phyloP scores from a whole-genome alignment of 2,329 filamentous ascomycete species.

The Colletotrichum viniferum region DNA sequence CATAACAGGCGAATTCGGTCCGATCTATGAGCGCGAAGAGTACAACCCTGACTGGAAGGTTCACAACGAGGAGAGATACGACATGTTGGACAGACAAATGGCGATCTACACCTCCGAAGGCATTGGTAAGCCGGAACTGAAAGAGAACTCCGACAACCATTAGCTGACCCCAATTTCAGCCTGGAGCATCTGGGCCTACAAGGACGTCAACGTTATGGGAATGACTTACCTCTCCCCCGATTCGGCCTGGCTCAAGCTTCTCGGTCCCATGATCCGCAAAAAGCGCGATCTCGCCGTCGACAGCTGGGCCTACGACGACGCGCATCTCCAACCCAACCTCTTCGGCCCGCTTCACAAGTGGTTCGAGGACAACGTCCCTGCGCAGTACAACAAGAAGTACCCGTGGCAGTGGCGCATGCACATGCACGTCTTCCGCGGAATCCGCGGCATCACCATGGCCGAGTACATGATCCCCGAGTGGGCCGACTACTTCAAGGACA shows the following conservation, averaged over 20 bases:
- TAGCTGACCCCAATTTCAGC: conserved; percentile 11
- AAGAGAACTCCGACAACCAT: neutral
- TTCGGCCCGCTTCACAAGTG: conserved; percentile 25
- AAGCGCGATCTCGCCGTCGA: conserved; percentile 56
- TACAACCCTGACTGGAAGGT: conserved; percentile 35
- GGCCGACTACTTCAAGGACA: conserved; percentile 47
- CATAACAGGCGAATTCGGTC: conserved; percentile 37
- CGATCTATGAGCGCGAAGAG: conserved; percentile 38
- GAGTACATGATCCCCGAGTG: conserved; percentile 50
- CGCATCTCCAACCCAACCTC: conserved; percentile 33
- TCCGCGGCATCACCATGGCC: conserved; percentile 35
- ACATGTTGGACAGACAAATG: conserved; percentile 51
- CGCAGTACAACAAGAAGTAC: conserved; percentile 26
- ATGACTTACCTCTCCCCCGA: conserved; percentile 51
- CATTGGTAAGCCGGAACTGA: neutral
- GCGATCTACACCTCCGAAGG: conserved; percentile 44
- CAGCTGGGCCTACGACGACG: conserved; percentile 50
- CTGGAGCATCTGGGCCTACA: conserved; percentile 55
- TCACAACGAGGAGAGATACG: conserved; percentile 48
- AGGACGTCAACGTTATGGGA: conserved; percentile 57
- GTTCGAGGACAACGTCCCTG: conserved; percentile 26
- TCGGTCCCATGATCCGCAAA: conserved; percentile 56
- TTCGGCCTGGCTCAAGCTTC: conserved; percentile 50
- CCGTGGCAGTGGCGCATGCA: conserved; percentile 29
- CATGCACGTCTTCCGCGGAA: conserved; percentile 27